These are phyloP conservation scores for Kwoniella shivajii DNA, from an alignment of 1,284 basidiomycete species.

Conservation along the genomic window DNA sequence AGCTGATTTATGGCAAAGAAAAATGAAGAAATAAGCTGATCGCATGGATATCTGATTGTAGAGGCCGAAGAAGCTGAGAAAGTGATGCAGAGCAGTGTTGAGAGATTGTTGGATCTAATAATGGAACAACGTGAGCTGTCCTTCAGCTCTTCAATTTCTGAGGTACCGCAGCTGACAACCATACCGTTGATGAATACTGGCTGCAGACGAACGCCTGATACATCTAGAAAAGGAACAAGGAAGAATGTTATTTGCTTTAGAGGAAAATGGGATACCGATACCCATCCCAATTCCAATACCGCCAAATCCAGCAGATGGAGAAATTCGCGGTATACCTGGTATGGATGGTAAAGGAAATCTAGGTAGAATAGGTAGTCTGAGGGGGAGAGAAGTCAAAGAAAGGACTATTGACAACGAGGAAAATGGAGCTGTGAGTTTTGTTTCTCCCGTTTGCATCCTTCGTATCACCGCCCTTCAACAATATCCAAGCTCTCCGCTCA, in stretches of 20 bases:
- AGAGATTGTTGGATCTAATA: constrained; percentile 68
- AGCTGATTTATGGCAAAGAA: neutral
- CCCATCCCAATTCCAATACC: constrained; percentile 6
- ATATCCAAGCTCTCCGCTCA: too few relatives aligned
- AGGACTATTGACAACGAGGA: constrained; percentile 18
- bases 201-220: constrained; percentile 40
- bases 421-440: constrained; percentile 19
- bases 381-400: constrained; percentile 28
- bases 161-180: constrained; percentile 5
- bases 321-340: constrained; percentile 22
- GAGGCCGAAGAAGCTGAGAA: constrained; percentile 32
- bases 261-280: constrained; percentile 36
- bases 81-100: constrained; percentile 57
- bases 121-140: constrained; percentile 68
- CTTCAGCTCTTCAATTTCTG: neutral
- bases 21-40: neutral
- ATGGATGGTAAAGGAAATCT: constrained; percentile 7
- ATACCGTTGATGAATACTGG: neutral
- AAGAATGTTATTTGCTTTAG: constrained; percentile 29
- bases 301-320: constrained; percentile 21
- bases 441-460: neutral
- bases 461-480: too few relatives aligned
- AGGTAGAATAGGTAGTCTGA: constrained; percentile 13
- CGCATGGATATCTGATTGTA: neutral
- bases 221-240: constrained; percentile 40